These are phyloP conservation scores for Amanita brunnescens DNA, from an alignment of 768 basidiomycete species.

Conservation along the genomic window DNA sequence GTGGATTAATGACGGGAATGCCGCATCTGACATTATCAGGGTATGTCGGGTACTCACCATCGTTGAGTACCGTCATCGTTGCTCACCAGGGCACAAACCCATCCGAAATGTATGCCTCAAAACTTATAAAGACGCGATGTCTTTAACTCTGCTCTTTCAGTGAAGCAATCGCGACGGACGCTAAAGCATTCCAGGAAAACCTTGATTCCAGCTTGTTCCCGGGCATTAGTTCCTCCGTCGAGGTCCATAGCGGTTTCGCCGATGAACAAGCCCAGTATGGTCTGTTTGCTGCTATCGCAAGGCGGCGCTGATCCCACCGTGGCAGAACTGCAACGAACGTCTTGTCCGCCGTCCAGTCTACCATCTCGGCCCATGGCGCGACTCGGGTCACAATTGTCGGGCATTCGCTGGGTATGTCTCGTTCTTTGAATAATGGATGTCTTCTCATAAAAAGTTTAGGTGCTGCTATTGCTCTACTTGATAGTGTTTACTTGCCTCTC, in stretches of 20 bases:
- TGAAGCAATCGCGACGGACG: constrained; percentile 30
- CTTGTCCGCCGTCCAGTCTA: constrained; percentile 29
- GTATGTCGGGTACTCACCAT: constrained; percentile 24
- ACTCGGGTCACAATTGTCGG: constrained; percentile 35
- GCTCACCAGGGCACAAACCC: constrained; percentile 35
- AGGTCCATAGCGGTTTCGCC: constrained; percentile 38
- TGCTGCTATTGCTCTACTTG: constrained; percentile 47
- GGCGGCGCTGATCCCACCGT: not conserved
- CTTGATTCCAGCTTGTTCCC: constrained; percentile 36
- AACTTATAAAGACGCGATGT: not conserved
- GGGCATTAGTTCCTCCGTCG: constrained; percentile 28
- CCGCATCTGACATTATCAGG: not conserved
- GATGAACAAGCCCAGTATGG: constrained; percentile 31
- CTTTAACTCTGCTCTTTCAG: constrained; percentile 8
- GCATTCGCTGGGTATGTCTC: constrained; percentile 31
- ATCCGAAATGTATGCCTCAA: constrained; percentile 21
- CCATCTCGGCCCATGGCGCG: constrained; percentile 26
- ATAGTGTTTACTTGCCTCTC: constrained; percentile 45
- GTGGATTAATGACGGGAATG: not conserved
- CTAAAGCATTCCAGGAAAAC: constrained; percentile 20
- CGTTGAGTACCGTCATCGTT: constrained; percentile 30
- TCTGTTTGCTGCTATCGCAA: not conserved
- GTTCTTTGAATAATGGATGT: not conserved
- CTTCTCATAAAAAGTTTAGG: constrained; percentile 19
- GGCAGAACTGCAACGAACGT: constrained; percentile 32